Evolutionary conservation across 2,329 filamentous ascomycete genomes (phyloP).

Genomic region (Aureobasidium pullulans): DNA sequence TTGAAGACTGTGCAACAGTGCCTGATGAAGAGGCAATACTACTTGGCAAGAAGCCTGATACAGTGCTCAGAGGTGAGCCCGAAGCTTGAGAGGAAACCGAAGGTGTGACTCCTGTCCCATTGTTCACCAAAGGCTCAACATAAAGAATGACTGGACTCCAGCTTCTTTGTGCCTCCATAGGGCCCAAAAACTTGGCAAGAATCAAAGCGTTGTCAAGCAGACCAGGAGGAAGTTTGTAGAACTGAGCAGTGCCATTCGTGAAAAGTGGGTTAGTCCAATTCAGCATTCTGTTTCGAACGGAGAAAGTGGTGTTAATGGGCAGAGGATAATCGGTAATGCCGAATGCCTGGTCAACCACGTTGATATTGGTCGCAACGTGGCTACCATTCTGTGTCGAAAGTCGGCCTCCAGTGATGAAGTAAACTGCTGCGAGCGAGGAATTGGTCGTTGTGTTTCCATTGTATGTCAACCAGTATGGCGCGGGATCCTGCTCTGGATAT

Average conservation of each 20-base stretch:
- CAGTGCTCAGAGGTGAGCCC: neutral
- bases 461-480: slow-evolving; percentile 22
- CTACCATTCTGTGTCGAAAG: slow-evolving; percentile 20
- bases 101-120: neutral
- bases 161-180: slow-evolving; percentile 17
- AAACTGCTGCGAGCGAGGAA: slow-evolving; percentile 23
- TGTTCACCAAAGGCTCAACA: slow-evolving; percentile 16
- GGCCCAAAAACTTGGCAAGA: slow-evolving; percentile 24
- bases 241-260: slow-evolving; percentile 24
- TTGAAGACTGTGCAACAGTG: neutral
- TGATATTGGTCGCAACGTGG: slow-evolving; percentile 21
- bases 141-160: slow-evolving; percentile 25
- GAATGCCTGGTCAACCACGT: slow-evolving; percentile 22
- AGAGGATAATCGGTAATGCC: slow-evolving; percentile 18
- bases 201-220: slow-evolving; percentile 23
- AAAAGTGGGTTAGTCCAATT: slow-evolving; percentile 28
- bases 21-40: neutral
- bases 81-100: neutral
- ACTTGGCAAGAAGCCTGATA: neutral
- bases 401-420: slow-evolving; percentile 23
- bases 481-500: slow-evolving; percentile 4
- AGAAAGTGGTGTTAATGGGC: slow-evolving; percentile 25
- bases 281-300: slow-evolving; percentile 21
- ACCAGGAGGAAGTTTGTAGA: slow-evolving; percentile 24
- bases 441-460: slow-evolving; percentile 29